phyloP scores from a whole-genome alignment of 2,329 filamentous ascomycete genomes.

The Fusarium sp. region DNA sequence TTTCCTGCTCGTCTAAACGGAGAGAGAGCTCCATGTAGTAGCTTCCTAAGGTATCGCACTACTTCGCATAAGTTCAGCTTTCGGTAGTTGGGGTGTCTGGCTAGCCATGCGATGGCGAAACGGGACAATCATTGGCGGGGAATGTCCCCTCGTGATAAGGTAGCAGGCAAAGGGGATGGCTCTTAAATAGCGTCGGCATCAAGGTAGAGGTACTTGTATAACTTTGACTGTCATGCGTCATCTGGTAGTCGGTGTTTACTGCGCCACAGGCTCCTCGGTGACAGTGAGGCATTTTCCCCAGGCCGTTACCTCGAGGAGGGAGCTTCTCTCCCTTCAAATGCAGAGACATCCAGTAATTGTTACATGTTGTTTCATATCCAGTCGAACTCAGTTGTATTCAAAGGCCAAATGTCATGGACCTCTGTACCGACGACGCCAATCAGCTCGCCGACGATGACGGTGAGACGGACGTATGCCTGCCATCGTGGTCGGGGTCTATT shows the following conservation, averaged over 20 bases:
- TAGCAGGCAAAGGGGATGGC: background rate
- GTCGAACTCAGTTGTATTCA: background rate
- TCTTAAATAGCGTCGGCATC: background rate
- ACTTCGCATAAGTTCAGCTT: too few relatives aligned
- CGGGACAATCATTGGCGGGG: background rate
- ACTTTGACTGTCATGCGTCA: background rate
- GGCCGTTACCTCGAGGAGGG: background rate
- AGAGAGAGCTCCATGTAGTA: too few relatives aligned
- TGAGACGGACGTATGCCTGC: background rate
- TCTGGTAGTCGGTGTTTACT: background rate
- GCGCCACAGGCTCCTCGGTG: background rate
- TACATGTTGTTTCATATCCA: background rate
- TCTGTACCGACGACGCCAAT: background rate
- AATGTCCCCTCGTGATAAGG: background rate
- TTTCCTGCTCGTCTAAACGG: too few relatives aligned
- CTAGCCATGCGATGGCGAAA: background rate
- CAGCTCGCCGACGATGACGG: background rate
- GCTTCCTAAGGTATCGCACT: too few relatives aligned
- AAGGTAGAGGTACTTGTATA: background rate
- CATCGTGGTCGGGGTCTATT: background rate
- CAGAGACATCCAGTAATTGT: background rate
- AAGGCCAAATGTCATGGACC: background rate
- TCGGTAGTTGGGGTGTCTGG: too few relatives aligned
- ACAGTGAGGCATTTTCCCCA: background rate
- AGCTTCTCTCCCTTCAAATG: background rate